A percentile compares a stretch with the other conserved stretches of the same genome.
These are phyloP conservation scores for Penicillium psychrofluorescens DNA, from an alignment of 495 filamentous ascomycete species.

Conservation along the genomic window DNA sequence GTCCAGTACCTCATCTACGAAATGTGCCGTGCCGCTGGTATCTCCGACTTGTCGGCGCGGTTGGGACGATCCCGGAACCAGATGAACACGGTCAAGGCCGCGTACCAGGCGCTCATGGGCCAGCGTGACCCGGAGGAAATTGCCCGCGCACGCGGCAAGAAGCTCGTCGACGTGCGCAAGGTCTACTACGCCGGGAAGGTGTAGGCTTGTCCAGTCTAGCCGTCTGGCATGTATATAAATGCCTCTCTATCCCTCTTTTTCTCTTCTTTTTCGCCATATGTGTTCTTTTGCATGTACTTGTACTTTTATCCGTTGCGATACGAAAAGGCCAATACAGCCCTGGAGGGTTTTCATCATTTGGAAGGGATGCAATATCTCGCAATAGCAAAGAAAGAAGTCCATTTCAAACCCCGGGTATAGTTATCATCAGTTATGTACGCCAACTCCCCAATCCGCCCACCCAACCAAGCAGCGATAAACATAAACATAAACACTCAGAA, in stretches of 20 bases:
- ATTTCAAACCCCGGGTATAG: neutral
- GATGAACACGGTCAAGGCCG: slow-evolving; percentile 94
- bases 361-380: too few relatives aligned
- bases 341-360: too few relatives aligned
- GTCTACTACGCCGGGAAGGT: slow-evolving; percentile 89
- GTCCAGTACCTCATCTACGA: slow-evolving; percentile 88
- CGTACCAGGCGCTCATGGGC: slow-evolving; percentile 69
- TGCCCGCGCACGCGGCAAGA: slow-evolving; percentile 78
- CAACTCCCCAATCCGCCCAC: neutral
- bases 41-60: slow-evolving; percentile 75
- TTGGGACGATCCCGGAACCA: slow-evolving; percentile 77
- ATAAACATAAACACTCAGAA: slow-evolving; percentile 3
- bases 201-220: slow-evolving; percentile 24
- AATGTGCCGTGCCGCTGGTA: slow-evolving; percentile 75
- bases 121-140: slow-evolving; percentile 85
- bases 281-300: slow-evolving; percentile 24
- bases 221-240: slow-evolving; percentile 36
- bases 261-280: slow-evolving; percentile 19
- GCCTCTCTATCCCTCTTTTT: slow-evolving; percentile 17
- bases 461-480: too few relatives aligned
- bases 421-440: too few relatives aligned
- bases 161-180: slow-evolving; percentile 91
- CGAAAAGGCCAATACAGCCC: neutral
- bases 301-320: slow-evolving; percentile 10
- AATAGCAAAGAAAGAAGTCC: too few relatives aligned